Base-by-base conservation (phyloP, 805 yeast species). In the Kodamaea kaohsiungensis region DNA sequence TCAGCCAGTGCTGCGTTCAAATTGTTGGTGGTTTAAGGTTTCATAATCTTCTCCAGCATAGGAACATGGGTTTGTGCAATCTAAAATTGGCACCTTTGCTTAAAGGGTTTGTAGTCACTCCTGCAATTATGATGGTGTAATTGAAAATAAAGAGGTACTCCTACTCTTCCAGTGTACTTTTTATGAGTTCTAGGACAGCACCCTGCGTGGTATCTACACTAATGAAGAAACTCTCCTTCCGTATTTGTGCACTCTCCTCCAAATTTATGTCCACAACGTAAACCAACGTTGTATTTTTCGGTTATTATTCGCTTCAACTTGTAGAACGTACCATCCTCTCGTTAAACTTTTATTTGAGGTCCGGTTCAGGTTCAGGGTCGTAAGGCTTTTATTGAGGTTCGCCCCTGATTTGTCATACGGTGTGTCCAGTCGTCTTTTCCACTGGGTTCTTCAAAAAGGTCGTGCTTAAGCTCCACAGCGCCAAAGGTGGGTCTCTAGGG, bases 131-230 rank as follows among this genome's bases (percentile, higher is more conserved):
- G 22, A 40, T 40, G 45, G 25, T 40, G 45, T 40, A 40, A 40
- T 40, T 40, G 45, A 40, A 40, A 40, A 40, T 40, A 40, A 40
- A 13, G 45, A 16, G 22, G 45, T 10, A n/a, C 8, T 4, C 5
- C 43, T 3, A 39, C 43, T 39, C 43, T 39, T 22, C 25, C 25
- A 30, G 45, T 12, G 5, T 12, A 40, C n/a, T 8, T 5, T 19
- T 40, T 40, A 16, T 16, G 45, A 40, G 22, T 40, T 40, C 45
- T 40, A 17, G 45, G 45, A 40, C 45, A 40, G 45, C 45, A 40
- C 45, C 45, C 45, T 40, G 45, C n/a, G 45, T 38, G 19, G 42
- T n/a, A 2, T 16, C 19, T 7, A 13, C 45, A 40, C 45, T 8
- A 40, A 40, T 16, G 19, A 10, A 17, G 45, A 16, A 40, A 40